Conservation (phyloP, 192 early-diverging fungal genomes). For the Rhizophagus clarus region DNA sequence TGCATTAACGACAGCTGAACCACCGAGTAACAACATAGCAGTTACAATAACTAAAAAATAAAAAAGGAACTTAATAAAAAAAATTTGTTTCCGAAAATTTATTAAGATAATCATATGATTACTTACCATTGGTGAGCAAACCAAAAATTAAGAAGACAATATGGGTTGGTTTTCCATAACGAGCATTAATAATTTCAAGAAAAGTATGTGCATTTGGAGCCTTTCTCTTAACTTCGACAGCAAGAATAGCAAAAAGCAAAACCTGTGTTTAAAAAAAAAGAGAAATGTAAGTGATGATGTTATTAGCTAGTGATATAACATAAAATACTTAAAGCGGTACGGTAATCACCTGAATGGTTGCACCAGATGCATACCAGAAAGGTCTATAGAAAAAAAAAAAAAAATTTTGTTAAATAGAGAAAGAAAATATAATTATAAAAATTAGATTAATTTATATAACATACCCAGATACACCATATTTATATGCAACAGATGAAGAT, state of each 20-base stretch:
- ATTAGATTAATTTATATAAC: too few species aligned
- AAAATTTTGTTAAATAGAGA: too few species aligned
- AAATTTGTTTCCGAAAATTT: background rate
- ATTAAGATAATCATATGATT: background rate
- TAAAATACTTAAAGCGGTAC: background rate
- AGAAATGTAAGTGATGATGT: too few species aligned
- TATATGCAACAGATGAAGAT: slow-evolving; percentile 68
- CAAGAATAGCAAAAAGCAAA: slow-evolving; percentile 69
- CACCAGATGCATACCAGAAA: slow-evolving; percentile 72
- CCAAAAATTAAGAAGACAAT: slow-evolving; percentile 59
- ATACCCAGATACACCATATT: slow-evolving; percentile 62
- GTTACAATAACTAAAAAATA: slow-evolving; percentile 58
- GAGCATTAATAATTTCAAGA: slow-evolving; percentile 65
- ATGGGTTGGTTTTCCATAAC: slow-evolving; percentile 67
- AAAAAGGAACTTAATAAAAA: too few species aligned
- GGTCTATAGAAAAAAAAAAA: slow-evolving; percentile 33
- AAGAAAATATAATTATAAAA: too few species aligned
- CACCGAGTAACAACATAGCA: slow-evolving; percentile 73
- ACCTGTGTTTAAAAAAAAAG: slow-evolving; percentile 38
- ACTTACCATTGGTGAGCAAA: slow-evolving; percentile 51
- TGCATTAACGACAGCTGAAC: slow-evolving; percentile 64
- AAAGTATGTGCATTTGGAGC: slow-evolving; percentile 79
- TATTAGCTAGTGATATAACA: background rate
- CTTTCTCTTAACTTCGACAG: slow-evolving; percentile 72
- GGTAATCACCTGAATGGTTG: slow-evolving; percentile 57